Evolutionary conservation across 768 basidiomycete species (phyloP).

Genomic region (Clitopilus hobsonii): DNA sequence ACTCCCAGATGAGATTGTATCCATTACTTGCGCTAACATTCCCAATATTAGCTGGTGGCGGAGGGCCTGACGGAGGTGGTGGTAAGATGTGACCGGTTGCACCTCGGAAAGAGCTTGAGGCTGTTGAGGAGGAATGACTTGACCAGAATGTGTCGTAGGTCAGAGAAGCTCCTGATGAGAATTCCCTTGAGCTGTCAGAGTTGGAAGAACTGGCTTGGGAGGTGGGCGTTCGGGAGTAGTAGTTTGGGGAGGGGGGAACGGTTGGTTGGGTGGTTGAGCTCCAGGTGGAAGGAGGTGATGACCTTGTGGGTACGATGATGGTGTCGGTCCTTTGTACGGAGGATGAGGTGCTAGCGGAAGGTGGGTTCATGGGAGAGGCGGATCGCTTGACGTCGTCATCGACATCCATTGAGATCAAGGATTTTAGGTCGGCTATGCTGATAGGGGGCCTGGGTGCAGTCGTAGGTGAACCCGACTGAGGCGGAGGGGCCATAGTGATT

Average conservation of each 20-base stretch:
- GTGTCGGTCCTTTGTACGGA: constrained; percentile 1
- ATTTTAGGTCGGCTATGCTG: constrained; percentile 2
- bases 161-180: constrained; percentile 25
- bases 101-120: constrained; percentile 12
- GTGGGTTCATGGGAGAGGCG: constrained; percentile 2
- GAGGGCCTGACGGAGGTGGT: background rate
- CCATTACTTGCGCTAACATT: background rate
- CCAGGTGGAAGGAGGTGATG: constrained; percentile 10
- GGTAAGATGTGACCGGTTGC: constrained; percentile 7
- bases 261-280: constrained; percentile 2
- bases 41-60: background rate
- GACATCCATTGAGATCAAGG: constrained; percentile 10
- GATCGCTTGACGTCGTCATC: constrained; percentile 11
- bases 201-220: constrained; percentile 5
- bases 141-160: constrained; percentile 68
- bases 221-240: constrained; percentile 9
- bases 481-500: background rate
- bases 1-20: background rate
- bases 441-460: background rate
- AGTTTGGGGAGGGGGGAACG: constrained; percentile 5
- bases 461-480: background rate
- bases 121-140: constrained; percentile 32
- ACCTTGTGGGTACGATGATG: background rate
- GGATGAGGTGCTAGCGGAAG: constrained; percentile 4
- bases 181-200: constrained; percentile 19